Evolutionary conservation across 2,329 filamentous ascomycete genomes (phyloP).

Genomic region (Simplicillium sp.): DNA sequence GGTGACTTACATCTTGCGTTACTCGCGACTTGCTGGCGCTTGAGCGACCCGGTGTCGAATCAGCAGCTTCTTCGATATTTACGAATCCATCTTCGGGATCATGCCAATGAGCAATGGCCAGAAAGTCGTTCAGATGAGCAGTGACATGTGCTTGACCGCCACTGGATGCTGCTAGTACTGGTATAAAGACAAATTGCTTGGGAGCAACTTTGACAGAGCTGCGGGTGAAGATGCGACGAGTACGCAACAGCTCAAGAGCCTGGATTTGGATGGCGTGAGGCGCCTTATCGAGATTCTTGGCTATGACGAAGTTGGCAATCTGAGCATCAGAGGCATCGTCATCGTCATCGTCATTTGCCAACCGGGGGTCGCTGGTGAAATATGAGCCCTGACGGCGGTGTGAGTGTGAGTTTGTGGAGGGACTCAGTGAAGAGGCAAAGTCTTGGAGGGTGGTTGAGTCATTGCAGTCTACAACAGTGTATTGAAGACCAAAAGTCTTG

Average conservation of each 20-base stretch:
- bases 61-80: conserved; percentile 55
- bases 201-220: conserved; percentile 66
- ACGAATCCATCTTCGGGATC: conserved; percentile 61
- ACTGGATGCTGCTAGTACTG: conserved; percentile 47
- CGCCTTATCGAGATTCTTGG: conserved; percentile 67
- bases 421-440: conserved; percentile 64
- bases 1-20: conserved; percentile 29
- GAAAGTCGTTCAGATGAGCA: conserved; percentile 64
- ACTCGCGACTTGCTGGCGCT: conserved; percentile 20
- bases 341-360: background rate
- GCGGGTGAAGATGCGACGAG: conserved; percentile 66
- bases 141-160: conserved; percentile 40
- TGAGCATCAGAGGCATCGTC: conserved; percentile 16
- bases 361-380: conserved; percentile 14
- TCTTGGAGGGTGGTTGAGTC: conserved; percentile 68
- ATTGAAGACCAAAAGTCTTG: conserved; percentile 63
- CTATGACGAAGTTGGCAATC: conserved; percentile 77
- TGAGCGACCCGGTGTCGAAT: conserved; percentile 11
- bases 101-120: conserved; percentile 85
- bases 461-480: conserved; percentile 63
- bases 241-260: conserved; percentile 66
- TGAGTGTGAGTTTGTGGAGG: conserved; percentile 14
- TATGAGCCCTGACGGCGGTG: conserved; percentile 18
- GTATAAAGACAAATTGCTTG: conserved; percentile 70
- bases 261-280: conserved; percentile 76